These are phyloP conservation scores for Sphaerulina musiva DNA, from an alignment of 2,329 filamentous ascomycete species.

Conservation along the genomic window DNA sequence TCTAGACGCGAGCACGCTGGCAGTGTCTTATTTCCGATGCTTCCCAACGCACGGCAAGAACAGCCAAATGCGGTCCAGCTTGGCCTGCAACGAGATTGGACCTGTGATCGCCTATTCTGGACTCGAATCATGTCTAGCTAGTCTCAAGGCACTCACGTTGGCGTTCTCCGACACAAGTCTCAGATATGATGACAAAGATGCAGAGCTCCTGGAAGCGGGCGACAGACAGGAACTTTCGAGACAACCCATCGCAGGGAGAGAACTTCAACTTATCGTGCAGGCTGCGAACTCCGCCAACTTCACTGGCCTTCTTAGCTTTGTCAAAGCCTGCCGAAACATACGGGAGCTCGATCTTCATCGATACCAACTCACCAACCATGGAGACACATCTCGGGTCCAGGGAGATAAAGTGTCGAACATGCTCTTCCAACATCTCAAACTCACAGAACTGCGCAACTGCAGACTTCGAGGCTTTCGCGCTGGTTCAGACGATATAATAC, in stretches of 20 bases:
- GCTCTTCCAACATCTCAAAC: background rate
- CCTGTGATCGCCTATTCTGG: slow-evolving; percentile 1
- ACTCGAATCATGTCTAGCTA: slow-evolving; percentile 1
- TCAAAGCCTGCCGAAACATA: slow-evolving; percentile 1
- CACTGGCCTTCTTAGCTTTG: slow-evolving; percentile 1
- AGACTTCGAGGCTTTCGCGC: slow-evolving; percentile 5
- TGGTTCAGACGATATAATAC: background rate
- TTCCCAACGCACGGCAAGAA: slow-evolving; percentile 1
- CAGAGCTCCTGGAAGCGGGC: background rate
- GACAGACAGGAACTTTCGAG: slow-evolving; percentile 1
- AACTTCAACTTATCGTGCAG: background rate
- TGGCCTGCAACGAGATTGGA: slow-evolving; percentile 4
- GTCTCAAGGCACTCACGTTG: slow-evolving; percentile 2
- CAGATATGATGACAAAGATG: background rate
- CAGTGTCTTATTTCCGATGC: background rate
- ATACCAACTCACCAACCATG: background rate
- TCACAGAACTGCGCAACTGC: background rate
- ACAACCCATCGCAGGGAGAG: background rate
- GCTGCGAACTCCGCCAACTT: slow-evolving; percentile 2
- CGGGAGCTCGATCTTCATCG: slow-evolving; percentile 1
- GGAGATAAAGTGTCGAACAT: slow-evolving; percentile 5
- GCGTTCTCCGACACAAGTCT: slow-evolving; percentile 2
- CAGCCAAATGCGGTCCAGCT: background rate
- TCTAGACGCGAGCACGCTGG: slow-evolving; percentile 1
- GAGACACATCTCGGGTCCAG: background rate